These are phyloP conservation scores for Monoraphidium neglectum DNA, from an alignment of 139 green algal species.

Conservation along the genomic window DNA sequence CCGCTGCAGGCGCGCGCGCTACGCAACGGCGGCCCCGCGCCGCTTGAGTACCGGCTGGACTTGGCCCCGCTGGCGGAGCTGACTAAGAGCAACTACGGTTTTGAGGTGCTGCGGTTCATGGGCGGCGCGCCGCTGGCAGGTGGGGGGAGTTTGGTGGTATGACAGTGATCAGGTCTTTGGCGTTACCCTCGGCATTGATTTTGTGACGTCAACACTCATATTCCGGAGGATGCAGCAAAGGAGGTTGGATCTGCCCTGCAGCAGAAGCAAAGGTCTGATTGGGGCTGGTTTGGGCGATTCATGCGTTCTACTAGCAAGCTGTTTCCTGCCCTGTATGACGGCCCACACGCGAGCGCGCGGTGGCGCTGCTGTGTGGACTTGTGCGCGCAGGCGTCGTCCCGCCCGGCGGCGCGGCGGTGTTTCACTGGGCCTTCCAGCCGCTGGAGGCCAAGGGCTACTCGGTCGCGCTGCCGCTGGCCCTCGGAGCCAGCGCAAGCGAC, in stretches of 20 bases:
- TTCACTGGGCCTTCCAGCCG: slow-evolving; percentile 55
- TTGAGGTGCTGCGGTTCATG: slow-evolving; percentile 42
- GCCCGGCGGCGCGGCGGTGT: slow-evolving; percentile 19
- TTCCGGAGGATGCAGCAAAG: neutral
- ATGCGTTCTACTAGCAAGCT: neutral
- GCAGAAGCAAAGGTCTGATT: neutral
- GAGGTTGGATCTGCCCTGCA: neutral
- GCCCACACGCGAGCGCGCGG: slow-evolving; percentile 19
- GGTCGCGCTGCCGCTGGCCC: slow-evolving; percentile 39
- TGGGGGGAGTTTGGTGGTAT: neutral
- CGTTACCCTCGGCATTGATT: neutral
- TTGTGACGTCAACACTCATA: neutral
- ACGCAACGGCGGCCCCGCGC: slow-evolving; percentile 49
- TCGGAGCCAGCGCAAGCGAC: slow-evolving; percentile 18
- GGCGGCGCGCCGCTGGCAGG: slow-evolving; percentile 9
- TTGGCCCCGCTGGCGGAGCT: slow-evolving; percentile 31
- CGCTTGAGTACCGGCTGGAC: slow-evolving; percentile 53
- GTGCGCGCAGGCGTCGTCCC: slow-evolving; percentile 45
- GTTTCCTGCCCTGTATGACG: slow-evolving; percentile 1
- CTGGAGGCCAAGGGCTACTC: slow-evolving; percentile 50
- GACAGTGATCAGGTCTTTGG: slow-evolving; percentile 4
- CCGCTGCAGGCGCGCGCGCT: slow-evolving; percentile 57
- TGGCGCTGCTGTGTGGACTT: slow-evolving; percentile 5
- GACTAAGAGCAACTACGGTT: slow-evolving; percentile 37
- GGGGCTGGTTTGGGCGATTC: neutral